Percentiles rank a stretch among this genome's conserved stretches.
phyloP scores from a whole-genome alignment of 805 yeast genomes.

The Ogataea salicorniae region DNA sequence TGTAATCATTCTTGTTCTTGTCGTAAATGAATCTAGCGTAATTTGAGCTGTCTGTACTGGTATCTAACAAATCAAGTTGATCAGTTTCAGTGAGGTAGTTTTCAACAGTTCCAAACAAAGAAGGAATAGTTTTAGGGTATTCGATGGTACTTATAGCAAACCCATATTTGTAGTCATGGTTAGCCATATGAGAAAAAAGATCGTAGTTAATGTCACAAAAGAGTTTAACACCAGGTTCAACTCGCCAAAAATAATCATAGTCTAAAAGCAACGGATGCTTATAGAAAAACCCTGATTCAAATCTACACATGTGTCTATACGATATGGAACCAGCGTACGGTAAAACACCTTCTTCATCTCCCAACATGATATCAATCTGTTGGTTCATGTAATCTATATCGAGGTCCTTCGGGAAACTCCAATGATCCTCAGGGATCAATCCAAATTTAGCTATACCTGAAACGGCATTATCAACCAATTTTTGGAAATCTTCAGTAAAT shows the following conservation, averaged over 20 bases:
- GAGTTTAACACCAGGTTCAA: slow-evolving; percentile 75
- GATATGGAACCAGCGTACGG: slow-evolving; percentile 60
- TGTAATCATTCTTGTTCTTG: slow-evolving; percentile 55
- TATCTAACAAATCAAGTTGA: slow-evolving; percentile 34
- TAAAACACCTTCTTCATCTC: slow-evolving; percentile 34
- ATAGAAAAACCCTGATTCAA: slow-evolving; percentile 80
- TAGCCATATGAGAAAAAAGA: slow-evolving; percentile 67
- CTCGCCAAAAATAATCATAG: slow-evolving; percentile 88
- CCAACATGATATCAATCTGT: slow-evolving; percentile 12
- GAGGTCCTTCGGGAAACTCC: slow-evolving; percentile 57
- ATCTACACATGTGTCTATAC: slow-evolving; percentile 86
- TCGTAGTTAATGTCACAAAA: slow-evolving; percentile 76
- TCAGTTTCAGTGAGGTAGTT: slow-evolving; percentile 31
- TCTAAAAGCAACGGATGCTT: slow-evolving; percentile 61
- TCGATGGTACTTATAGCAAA: slow-evolving; percentile 74
- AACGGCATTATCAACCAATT: slow-evolving; percentile 43
- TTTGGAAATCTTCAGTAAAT: slow-evolving; percentile 51
- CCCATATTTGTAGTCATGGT: slow-evolving; percentile 62
- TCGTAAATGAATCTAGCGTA: slow-evolving; percentile 59
- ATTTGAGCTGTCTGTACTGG: slow-evolving; percentile 43
- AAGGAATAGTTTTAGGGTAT: slow-evolving; percentile 58
- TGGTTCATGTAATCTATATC: slow-evolving; percentile 15
- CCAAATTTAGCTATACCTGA: slow-evolving; percentile 65
- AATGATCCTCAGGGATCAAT: slow-evolving; percentile 50
- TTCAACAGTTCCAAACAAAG: slow-evolving; percentile 38